phyloP scores from a whole-genome alignment of 139 green algal species.

The Pleodorina starrii region DNA sequence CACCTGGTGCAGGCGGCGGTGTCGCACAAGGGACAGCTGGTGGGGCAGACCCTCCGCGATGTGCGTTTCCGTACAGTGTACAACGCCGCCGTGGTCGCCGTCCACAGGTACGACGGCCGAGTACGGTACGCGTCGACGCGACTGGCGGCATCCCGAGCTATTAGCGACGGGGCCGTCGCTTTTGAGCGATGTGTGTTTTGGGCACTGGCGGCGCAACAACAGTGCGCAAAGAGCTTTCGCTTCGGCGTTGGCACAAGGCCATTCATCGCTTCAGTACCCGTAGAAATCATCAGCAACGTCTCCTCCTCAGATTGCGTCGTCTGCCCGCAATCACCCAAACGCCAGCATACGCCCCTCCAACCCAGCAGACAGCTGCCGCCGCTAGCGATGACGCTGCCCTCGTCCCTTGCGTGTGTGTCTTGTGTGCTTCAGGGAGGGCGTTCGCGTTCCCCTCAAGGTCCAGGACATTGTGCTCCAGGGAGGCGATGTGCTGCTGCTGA shows the following conservation, averaged over 20 bases:
- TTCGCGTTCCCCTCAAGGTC: constrained; percentile 54
- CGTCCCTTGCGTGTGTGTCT: background rate
- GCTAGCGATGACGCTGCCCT: background rate
- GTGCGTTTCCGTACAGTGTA: constrained; percentile 79
- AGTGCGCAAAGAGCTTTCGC: too few relatives aligned
- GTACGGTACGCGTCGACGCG: constrained; percentile 81
- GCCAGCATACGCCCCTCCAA: too few relatives aligned
- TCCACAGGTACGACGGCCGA: constrained; percentile 71
- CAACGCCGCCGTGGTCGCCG: constrained; percentile 84
- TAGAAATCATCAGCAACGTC: too few relatives aligned
- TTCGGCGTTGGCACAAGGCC: too few relatives aligned
- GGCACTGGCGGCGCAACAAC: too few relatives aligned
- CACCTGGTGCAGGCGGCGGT: constrained; percentile 57
- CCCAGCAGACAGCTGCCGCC: too few relatives aligned
- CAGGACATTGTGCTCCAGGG: constrained; percentile 79
- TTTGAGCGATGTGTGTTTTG: background rate
- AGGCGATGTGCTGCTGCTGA: constrained; percentile 79
- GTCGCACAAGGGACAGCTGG: constrained; percentile 25
- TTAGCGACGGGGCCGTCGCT: background rate
- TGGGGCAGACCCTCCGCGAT: constrained; percentile 67
- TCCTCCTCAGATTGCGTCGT: too few relatives aligned
- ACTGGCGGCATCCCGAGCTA: constrained; percentile 80
- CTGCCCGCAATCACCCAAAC: too few relatives aligned
- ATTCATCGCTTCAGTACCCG: too few relatives aligned
- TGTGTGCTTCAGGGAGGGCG: constrained; percentile 35